Conservation (phyloP, 2,329 filamentous ascomycete species). For the Cladosporium cucumerinum region DNA sequence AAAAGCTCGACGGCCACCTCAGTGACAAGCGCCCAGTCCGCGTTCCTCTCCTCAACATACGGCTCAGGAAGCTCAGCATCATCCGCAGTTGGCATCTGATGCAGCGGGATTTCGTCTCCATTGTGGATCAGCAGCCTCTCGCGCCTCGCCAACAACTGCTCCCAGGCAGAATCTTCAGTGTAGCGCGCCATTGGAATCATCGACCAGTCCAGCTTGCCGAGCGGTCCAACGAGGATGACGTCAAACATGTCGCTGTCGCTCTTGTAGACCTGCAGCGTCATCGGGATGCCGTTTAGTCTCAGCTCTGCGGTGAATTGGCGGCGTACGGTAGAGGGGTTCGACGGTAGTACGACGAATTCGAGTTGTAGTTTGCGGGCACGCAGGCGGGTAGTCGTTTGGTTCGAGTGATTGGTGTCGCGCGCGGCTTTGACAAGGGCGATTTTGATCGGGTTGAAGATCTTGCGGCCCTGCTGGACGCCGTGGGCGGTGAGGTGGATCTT, state of each 20-base stretch:
- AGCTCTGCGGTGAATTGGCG: not conserved
- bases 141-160: not conserved
- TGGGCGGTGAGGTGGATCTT: not conserved
- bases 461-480: not conserved
- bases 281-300: not conserved
- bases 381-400: not conserved
- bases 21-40: not conserved
- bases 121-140: not conserved
- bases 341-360: not conserved
- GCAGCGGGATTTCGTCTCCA: not conserved
- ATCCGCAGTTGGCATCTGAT: not conserved
- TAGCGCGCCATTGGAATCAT: not conserved
- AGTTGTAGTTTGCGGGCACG: not conserved
- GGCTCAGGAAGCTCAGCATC: not conserved
- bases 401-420: not conserved
- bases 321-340: not conserved
- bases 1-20: not conserved
- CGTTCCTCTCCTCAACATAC: not conserved
- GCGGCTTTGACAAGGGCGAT: not conserved
- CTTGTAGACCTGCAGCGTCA: not conserved
- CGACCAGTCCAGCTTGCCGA: constrained; percentile 6
- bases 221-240: not conserved
- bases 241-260: not conserved
- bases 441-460: constrained; percentile 1
- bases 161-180: not conserved